Conservation (phyloP, 148 eudicot genomes). For the Vaccinium corymbosum region DNA sequence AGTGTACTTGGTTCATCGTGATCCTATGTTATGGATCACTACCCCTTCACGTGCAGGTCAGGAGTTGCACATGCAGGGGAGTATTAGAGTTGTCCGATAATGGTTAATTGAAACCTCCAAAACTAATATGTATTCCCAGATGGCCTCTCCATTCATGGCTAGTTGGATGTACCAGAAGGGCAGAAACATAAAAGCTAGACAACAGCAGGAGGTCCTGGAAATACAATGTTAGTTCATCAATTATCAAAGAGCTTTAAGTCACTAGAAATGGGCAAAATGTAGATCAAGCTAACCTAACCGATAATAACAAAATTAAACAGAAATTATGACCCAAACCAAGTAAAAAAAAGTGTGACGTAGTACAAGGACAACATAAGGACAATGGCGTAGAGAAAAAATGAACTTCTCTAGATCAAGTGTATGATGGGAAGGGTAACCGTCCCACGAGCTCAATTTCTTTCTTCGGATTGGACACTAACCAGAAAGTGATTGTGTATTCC, state of each 20-base stretch:
- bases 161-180: neutral
- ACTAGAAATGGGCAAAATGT: neutral
- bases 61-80: neutral
- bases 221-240: neutral
- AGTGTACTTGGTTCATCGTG: neutral
- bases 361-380: neutral
- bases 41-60: neutral
- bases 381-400: neutral
- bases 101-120: neutral
- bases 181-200: neutral
- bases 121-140: neutral
- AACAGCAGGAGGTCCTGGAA: neutral
- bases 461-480: neutral
- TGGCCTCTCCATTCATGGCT: neutral
- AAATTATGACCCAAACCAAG: neutral
- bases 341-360: neutral
- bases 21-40: neutral
- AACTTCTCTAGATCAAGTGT: neutral
- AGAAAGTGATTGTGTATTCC: neutral
- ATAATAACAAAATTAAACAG: neutral
- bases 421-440: neutral
- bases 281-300: neutral
- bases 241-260: slow-evolving; percentile 1
- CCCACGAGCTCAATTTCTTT: neutral
- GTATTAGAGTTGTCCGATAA: neutral